These are phyloP conservation scores for Saccharum officinarum DNA, from an alignment of 176 grass and related monocot genomes.

Conservation along the genomic window DNA sequence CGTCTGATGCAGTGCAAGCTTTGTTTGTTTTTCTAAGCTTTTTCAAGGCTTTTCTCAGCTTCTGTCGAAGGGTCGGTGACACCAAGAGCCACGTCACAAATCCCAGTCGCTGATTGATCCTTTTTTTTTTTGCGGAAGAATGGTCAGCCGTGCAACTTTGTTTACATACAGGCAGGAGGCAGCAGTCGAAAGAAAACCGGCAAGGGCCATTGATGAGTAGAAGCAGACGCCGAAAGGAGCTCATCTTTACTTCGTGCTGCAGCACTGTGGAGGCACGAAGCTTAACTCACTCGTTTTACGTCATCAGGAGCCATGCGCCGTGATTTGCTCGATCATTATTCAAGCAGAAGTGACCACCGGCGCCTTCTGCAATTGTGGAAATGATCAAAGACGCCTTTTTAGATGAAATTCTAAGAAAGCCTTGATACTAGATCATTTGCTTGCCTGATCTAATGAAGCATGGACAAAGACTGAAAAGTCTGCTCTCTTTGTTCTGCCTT, in stretches of 20 bases:
- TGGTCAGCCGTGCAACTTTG: not conserved
- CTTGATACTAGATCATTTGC: not conserved
- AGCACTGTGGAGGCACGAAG: not conserved
- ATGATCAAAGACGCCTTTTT: not conserved
- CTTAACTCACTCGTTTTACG: slow-evolving; percentile 21
- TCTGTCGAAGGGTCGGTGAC: not conserved
- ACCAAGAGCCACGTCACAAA: not conserved
- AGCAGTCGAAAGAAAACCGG: not conserved
- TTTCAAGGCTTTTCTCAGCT: not conserved
- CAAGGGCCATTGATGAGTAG: not conserved
- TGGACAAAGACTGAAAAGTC: not conserved
- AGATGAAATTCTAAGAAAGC: not conserved
- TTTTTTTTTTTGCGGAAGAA: not conserved
- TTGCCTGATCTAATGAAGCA: not conserved
- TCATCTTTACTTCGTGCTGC: slow-evolving; percentile 3
- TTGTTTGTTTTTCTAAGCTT: not conserved
- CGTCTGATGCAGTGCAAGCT: not conserved
- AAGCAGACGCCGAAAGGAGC: slow-evolving; percentile 30
- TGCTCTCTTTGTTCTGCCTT: not conserved
- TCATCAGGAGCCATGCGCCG: not conserved
- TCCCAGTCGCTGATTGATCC: not conserved
- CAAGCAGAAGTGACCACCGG: not conserved
- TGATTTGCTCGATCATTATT: not conserved
- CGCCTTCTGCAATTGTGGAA: not conserved
- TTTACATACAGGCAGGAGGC: not conserved